Base-by-base conservation (phyloP, 2,329 filamentous ascomycete genomes). In the Akanthomyces dipterigenus region DNA sequence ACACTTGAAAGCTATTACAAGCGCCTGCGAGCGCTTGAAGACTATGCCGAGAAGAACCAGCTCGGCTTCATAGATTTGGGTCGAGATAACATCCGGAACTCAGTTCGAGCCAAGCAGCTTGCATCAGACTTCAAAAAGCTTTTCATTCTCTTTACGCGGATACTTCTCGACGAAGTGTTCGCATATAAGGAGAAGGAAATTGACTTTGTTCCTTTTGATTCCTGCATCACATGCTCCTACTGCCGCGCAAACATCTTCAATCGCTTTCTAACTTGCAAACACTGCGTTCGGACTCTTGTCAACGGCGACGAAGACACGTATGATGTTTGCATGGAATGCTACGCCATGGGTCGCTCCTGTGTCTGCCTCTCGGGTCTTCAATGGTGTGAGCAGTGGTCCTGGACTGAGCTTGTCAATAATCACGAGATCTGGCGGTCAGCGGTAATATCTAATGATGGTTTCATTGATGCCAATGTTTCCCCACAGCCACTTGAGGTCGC, bases 221-320 rank as follows among this genome's bases (percentile, higher is more conserved):
- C 91, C 62, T 93, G 92, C 70, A 87, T 99, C 54, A 96, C 92
- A 7, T 99, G 95, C 73, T 93, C 93, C 3, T 99, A 97, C 74
- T 99, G 95, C 71, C 82, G 95, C 49, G 90, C 90, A 65, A 98
- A 98, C 70, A 96, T 99, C 60, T 98, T 98, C 81, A 99, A 99
- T 73, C 85, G 92, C 3, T 99, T 99, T 70, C 76, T 99, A 26
- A 96, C 93, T 3, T 99, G 95, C 77, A 91, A 91, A 62, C 84
- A 87, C 58, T 99, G 95, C 72, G 83, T 91, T 50, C 82, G 88
- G 40, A 78, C 81, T 54, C 79, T 90, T 22, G 78, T 83, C 12
- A 82, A 83, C 63, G 89, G 86, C 36, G 85, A 82, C 18, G 88
- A 91, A 60, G 90, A 98, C 70, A 90, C 90, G 0, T 99, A 98